Evolutionary conservation across 306 rosid species (phyloP).

Genomic region (Astragalus glycyphyllos): DNA sequence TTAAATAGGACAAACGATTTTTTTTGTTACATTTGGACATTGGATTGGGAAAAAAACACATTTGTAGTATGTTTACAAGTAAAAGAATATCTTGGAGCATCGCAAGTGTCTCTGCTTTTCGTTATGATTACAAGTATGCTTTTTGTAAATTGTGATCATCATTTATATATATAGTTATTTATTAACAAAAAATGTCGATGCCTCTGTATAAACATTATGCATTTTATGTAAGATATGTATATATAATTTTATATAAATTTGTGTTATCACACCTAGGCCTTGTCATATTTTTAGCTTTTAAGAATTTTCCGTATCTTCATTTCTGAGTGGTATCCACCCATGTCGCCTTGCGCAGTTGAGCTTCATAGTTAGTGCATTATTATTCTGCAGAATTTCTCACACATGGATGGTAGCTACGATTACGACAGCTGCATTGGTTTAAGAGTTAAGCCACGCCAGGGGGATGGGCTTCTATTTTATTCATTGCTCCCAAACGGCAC

Average conservation of each 20-base stretch:
- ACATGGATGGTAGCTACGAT: conserved; percentile 66
- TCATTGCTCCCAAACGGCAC: conserved; percentile 72
- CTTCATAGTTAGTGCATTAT: conserved; percentile 9
- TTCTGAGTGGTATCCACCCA: background rate
- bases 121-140: conserved; percentile 1
- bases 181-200: no score
- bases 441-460: conserved; percentile 80
- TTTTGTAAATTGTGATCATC: background rate
- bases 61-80: background rate
- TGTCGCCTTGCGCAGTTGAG: background rate
- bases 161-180: background rate
- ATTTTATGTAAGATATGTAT: background rate
- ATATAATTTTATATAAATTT: background rate
- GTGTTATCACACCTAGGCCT: background rate
- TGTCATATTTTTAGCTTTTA: background rate
- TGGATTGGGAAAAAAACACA: no score
- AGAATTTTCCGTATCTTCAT: background rate
- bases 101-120: background rate
- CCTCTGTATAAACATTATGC: no score
- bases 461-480: conserved; percentile 90
- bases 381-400: conserved; percentile 65
- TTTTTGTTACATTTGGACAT: no score
- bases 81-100: background rate
- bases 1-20: no score
- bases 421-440: conserved; percentile 65